Conservation (phyloP, 2,329 filamentous ascomycete species). For the Penicillium sp. region DNA sequence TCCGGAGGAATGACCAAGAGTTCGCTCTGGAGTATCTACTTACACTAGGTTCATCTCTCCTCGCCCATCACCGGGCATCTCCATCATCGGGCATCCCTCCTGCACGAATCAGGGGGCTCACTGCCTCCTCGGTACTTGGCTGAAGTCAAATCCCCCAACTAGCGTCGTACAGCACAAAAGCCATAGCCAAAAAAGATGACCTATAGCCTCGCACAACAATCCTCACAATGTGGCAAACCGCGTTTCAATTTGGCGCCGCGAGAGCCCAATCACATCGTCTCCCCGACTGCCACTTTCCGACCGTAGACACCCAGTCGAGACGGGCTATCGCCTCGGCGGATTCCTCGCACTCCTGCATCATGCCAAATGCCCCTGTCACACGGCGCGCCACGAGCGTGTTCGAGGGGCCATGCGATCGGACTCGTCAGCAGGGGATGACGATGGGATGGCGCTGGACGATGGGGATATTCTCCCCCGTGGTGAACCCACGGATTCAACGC, state of each 20-base stretch:
- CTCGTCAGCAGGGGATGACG: conserved; percentile 16
- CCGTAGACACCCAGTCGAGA: no score
- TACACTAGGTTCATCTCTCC: no score
- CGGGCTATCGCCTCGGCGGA: no score
- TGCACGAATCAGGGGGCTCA: not conserved
- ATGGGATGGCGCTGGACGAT: no score
- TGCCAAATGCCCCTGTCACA: conserved; percentile 24
- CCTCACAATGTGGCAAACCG: conserved; percentile 22
- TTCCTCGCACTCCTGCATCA: no score
- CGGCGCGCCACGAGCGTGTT: conserved; percentile 18
- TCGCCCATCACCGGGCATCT: no score
- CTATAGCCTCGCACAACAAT: conserved; percentile 6
- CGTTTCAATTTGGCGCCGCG: conserved; percentile 25
- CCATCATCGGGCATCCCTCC: no score
- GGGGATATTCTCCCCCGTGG: no score
- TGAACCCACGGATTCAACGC: no score
- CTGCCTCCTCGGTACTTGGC: not conserved
- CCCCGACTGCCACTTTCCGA: no score
- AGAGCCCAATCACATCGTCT: no score
- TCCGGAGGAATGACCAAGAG: not conserved
- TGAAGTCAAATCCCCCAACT: not conserved
- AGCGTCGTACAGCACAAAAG: conserved; percentile 4
- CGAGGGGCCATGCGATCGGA: conserved; percentile 8
- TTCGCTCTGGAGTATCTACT: no score
- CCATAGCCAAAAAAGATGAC: conserved; percentile 2